Conservation (phyloP, 169 alveolate genomes). For the Besnoitia besnoiti region DNA sequence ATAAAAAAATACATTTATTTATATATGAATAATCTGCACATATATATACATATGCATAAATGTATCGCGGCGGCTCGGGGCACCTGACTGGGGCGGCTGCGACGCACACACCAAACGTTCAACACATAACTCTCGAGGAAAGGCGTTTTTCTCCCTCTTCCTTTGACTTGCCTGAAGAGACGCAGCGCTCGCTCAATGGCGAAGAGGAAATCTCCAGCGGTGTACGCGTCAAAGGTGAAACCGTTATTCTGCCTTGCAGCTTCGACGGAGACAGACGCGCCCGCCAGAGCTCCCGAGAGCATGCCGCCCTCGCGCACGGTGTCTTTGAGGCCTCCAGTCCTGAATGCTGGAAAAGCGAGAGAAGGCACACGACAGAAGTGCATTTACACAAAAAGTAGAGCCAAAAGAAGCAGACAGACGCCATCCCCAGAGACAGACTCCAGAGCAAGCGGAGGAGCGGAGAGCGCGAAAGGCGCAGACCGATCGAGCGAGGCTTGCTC, state of each 20-base stretch:
- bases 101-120: too few relatives aligned
- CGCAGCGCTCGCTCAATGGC: slow-evolving; percentile 86
- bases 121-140: too few relatives aligned
- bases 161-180: slow-evolving; percentile 73
- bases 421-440: background rate
- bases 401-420: background rate
- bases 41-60: too few relatives aligned
- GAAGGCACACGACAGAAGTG: background rate
- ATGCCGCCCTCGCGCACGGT: slow-evolving; percentile 87
- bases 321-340: slow-evolving; percentile 93
- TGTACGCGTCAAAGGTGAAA: slow-evolving; percentile 81
- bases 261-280: slow-evolving; percentile 8
- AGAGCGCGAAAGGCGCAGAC: too few relatives aligned
- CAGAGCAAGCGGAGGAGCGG: too few relatives aligned
- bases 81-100: too few relatives aligned
- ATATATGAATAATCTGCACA: too few relatives aligned
- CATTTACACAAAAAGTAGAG: background rate
- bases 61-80: too few relatives aligned
- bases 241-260: slow-evolving; percentile 85
- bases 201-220: slow-evolving; percentile 78
- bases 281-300: slow-evolving; percentile 11
- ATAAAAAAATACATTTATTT: too few relatives aligned
- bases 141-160: too few relatives aligned
- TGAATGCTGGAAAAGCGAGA: slow-evolving; percentile 76
- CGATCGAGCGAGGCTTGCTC: too few relatives aligned